Evolutionary conservation across 495 filamentous ascomycete species (phyloP), one percentile per base, ranked within the genome.

Genomic region (Aspergillus coremiiformis): DNA sequence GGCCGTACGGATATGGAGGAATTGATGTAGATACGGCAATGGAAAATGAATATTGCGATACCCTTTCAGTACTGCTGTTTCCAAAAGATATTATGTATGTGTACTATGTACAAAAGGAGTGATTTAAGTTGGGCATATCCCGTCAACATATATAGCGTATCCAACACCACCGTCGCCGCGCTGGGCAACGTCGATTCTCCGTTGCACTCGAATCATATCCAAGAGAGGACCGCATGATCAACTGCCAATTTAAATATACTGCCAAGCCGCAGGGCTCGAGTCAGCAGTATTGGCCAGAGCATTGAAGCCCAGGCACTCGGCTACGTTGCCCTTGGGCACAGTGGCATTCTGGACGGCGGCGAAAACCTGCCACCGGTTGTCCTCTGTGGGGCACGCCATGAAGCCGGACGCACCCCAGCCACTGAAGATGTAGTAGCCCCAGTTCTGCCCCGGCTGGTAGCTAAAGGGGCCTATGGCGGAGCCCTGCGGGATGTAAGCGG

Each of bases 1-100:
- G 72, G 84, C 83, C 30, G 84, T 96, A 37, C 79, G 87, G 64
- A 80, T 92, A 48, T 96, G 90, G 90, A 81, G 84, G 54, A 77
- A 85, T 68, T 86, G 68, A 75, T 46, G 35, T 51, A 53, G 32
- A 50, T 29, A 51, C 35, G 50, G 55, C 37, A 41, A 47, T 49
- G 50, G 44, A 46, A 19, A 1, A 29, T 27, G 24, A 39, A 37
- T 22, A 41, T 29, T 49, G 47, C 47, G 47, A 49, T 49, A 49
- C 47, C 47, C 47, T 41, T n/a, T n/a, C 10, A 41, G 37, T 12
- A 41, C 15, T n/a, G n/a, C n/a, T n/a, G n/a, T n/a, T 11, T 17
- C 35, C n/a, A 15, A 4, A 35, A 14, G 11, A 4, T 17, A 41
- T 41, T 21, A 4, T 7, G n/a, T n/a, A 41, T 21, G 2, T 41